Evolutionary conservation across 2,329 filamentous ascomycete genomes (phyloP), one percentile per base, ranked within the genome.

Genomic region (Aspergillus tanneri): DNA sequence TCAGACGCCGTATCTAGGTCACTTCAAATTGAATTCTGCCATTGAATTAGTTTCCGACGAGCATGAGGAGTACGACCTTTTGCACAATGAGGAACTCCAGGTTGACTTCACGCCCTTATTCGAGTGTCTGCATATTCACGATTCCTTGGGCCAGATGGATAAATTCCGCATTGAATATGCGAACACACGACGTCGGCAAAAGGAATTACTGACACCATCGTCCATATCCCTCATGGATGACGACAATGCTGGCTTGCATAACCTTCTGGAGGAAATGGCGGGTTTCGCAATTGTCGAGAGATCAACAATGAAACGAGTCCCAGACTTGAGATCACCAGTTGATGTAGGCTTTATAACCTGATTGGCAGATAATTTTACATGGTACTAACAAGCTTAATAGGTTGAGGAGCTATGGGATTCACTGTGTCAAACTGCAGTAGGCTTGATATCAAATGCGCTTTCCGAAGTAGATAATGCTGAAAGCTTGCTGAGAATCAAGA

Each of bases 351-450:
- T 40, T 25, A 8, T 3, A 36, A 12, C 30, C 3, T 2, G 14
- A n/a, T 35, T 19, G 35, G 16, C 16, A 19, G 34, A 25, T 34
- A n/a, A 18, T 19, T 11, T n/a, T 34, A 16, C n/a, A 38, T 28
- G 38, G 30, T 46, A 38, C 46, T 53, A 52, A 57, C 54, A 22
- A 21, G 44, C 53, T 52, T 8, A 35, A 19, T 52, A 91, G 87
- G 84, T 96, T n/a, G 93, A 99, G 64, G 93, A 97, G 70, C 76
- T 99, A 2, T 99, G 93, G 93, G 92, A 97, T 62, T 96, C 91
- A 0, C 93, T 97, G 88, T 97, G 92, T 64, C 88, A 91, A 62
- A 85, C 86, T 36, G 86, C 89, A 0, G 90, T 97, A 57, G 81
- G 79, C 7, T 76, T 97, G 39, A 95, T 95, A 53, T 85, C 86